Base-by-base conservation (phyloP, 768 basidiomycete genomes). In the Panaeolus cyanescens region DNA sequence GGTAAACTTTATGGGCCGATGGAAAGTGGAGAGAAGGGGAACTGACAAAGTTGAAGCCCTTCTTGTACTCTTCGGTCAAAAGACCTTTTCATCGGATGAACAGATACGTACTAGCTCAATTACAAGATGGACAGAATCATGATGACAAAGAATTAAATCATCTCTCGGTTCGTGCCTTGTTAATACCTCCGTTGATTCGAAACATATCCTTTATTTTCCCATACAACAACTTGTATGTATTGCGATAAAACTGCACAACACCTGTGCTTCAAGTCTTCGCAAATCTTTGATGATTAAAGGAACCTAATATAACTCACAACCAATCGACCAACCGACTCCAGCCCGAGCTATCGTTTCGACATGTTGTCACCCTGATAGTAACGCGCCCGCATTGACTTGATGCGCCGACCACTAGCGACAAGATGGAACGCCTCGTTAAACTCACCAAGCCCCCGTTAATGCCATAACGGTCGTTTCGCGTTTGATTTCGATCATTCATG, bases 61-160 rank as follows among this genome's bases (percentile, higher is more conserved):
- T 50, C 45, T 50, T 50, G 45, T 50, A 50, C 45, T 50, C 30
- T 50, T 50, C 25, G 45, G 45, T 50, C 45, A 50, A 50, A 50
- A 28, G 25, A 50, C 45, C 45, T 50, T 50, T 30, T 50, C 45
- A 50, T 50, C 45, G 45, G 22, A 28, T 50, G 45, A 28, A 50
- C 45, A 50, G 45, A 50, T 28, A 50, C 45, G 45, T 50, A 50
- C 45, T 50, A 50, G 28, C 28, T 50, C 45, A 50, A 30, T 28
- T 50, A 50, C n/a, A n/a, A n/a, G n/a, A n/a, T 28, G 45, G 30
- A 50, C 45, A 50, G 45, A n/a, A 50, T 50, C 45, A 28, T 50
- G 45, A 50, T 50, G 45, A 50, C 45, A 28, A 50, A 50, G 22
- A 22, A 25, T 50, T 50, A 50, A 15, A 22, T 50, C 45, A 28